phyloP scores from a whole-genome alignment of 176 grass and related monocot genomes.

The Metroxylon sagu region DNA sequence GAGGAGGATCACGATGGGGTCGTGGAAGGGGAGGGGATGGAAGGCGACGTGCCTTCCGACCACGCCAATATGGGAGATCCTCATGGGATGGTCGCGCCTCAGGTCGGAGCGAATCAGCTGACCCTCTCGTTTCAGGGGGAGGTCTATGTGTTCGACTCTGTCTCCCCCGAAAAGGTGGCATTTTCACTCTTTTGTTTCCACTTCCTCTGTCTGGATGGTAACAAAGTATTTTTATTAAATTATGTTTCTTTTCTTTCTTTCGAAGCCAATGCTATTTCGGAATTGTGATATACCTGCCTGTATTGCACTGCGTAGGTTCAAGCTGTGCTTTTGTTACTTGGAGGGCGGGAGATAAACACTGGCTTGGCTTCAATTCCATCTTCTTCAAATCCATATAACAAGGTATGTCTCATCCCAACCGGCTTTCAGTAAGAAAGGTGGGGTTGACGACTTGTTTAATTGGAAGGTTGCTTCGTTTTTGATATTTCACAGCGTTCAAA shows the following conservation, averaged over 20 bases:
- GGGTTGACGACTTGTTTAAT: slow-evolving; percentile 5
- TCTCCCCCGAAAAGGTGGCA: slow-evolving; percentile 87
- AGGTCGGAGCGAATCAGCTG: slow-evolving; percentile 52
- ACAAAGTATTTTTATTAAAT: neutral
- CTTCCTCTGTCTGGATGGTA: neutral
- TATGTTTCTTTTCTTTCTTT: neutral
- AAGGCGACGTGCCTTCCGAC: slow-evolving; percentile 27
- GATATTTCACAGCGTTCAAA: slow-evolving; percentile 54
- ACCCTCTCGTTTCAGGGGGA: slow-evolving; percentile 96
- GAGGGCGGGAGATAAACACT: slow-evolving; percentile 73
- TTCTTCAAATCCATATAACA: slow-evolving; percentile 56
- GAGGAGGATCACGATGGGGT: slow-evolving; percentile 50
- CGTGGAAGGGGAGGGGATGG: slow-evolving; percentile 27
- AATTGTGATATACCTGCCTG: neutral
- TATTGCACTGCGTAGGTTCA: slow-evolving; percentile 53
- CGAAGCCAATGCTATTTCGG: neutral
- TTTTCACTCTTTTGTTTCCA: neutral
- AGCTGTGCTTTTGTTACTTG: slow-evolving; percentile 87
- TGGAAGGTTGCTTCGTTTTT: slow-evolving; percentile 19
- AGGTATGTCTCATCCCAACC: slow-evolving; percentile 30
- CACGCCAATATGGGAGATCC: slow-evolving; percentile 10
- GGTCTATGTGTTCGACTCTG: slow-evolving; percentile 93
- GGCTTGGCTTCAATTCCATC: slow-evolving; percentile 32
- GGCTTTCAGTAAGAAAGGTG: slow-evolving; percentile 1
- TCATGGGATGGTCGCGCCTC: slow-evolving; percentile 28